Evolutionary conservation across 2,329 filamentous ascomycete species (phyloP), one percentile per base, ranked within the genome.

Genomic region (Juglanconis juglandina): DNA sequence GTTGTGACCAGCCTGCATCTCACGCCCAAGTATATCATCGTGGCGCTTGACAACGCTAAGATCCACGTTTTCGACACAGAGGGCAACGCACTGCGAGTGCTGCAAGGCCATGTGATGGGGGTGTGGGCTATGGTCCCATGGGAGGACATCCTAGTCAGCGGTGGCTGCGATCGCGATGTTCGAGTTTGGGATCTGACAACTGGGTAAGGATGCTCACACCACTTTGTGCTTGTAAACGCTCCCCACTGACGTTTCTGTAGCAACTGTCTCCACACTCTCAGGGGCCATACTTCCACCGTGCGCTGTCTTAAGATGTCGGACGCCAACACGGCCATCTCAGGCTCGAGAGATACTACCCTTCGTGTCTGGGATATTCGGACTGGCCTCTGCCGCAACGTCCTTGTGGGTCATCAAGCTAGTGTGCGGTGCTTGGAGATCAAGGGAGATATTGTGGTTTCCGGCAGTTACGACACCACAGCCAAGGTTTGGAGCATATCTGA

Each of bases 61-160:
- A 99, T 99, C 50, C 95, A 99, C 74, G 93, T 99, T 33, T 99
- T 98, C 71, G 91, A 98, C 72, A 93, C 92, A 0, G 87, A 95
- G 66, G 95, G 95, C 39, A 88, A 92, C 67, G 87, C 92, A 65
- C 87, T 96, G 68, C 91, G 92, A 72, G 96, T 92, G 2, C 78
- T 99, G 34, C 89, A 95, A 70, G 95, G 95, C 10, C 95, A 99
- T 77, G 91, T 98, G 49, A 99, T 99, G 95, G 95, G 95, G 46
- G 95, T 99, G 24, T 99, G 95, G 95, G 95, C 95, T 53, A 98
- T 99, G 94, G 92, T 99, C 32, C 95, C 95, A 6, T 97, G 93
- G 91, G 94, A 91, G 62, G 94, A 99, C 72, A 89, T 91, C 56
- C 82, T 99, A 63, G 95, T 99, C 62, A 97, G 92, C 68, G 95